Conservation (phyloP, 768 basidiomycete genomes). For the Mycena floridula region DNA sequence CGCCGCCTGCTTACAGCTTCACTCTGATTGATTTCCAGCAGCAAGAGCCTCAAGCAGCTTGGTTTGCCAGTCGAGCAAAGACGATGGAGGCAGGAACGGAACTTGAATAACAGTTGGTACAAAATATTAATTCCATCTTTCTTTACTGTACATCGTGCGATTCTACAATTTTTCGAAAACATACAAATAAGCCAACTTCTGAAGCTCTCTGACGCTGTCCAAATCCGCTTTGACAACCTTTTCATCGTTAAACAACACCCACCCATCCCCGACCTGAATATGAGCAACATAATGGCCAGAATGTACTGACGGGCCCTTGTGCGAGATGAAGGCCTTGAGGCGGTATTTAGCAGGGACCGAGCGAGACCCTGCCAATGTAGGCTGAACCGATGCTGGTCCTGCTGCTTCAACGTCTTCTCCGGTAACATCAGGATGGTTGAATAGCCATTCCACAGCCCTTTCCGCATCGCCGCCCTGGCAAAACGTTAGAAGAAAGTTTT, state of each 20-base stretch:
- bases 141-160: too few relatives aligned
- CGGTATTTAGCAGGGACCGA: slow-evolving; percentile 69
- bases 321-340: slow-evolving; percentile 92
- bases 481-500: neutral
- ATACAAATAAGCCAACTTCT: slow-evolving; percentile 88
- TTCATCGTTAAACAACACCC: slow-evolving; percentile 96
- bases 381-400: slow-evolving; percentile 13
- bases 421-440: slow-evolving; percentile 84
- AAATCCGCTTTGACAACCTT: slow-evolving; percentile 88
- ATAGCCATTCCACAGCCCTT: slow-evolving; percentile 93
- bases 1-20: too few relatives aligned
- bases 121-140: too few relatives aligned
- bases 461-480: slow-evolving; percentile 66
- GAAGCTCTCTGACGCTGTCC: slow-evolving; percentile 76
- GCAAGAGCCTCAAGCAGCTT: too few relatives aligned
- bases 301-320: slow-evolving; percentile 94
- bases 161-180: slow-evolving; percentile 67
- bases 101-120: too few relatives aligned
- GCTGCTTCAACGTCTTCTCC: slow-evolving; percentile 48
- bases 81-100: too few relatives aligned
- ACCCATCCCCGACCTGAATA: slow-evolving; percentile 48
- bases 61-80: too few relatives aligned
- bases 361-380: slow-evolving; percentile 40
- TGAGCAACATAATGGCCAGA: slow-evolving; percentile 93
- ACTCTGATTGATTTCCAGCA: too few relatives aligned